These are phyloP conservation scores for Lactarius tabidus DNA, from an alignment of 768 basidiomycete species.

Conservation along the genomic window DNA sequence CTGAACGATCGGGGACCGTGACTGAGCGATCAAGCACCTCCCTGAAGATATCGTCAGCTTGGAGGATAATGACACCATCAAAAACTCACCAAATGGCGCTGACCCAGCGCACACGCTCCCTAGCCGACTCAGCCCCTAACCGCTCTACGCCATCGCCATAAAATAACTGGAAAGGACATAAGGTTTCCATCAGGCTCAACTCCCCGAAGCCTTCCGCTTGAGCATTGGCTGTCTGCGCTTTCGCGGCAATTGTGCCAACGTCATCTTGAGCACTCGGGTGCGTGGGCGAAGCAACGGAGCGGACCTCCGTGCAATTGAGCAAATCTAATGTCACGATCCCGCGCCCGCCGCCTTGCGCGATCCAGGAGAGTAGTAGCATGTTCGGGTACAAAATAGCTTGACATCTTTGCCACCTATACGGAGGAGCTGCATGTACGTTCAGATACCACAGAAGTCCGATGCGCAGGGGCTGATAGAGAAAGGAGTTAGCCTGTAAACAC, in stretches of 20 bases:
- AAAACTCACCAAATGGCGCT: conserved; percentile 76
- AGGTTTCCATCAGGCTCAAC: conserved; percentile 55
- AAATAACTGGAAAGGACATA: conserved; percentile 88
- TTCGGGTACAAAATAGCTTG: conserved; percentile 81
- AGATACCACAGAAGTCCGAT: conserved; percentile 88
- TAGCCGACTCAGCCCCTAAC: conserved; percentile 80
- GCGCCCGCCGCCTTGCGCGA: conserved; percentile 74
- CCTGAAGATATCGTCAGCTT: conserved; percentile 41
- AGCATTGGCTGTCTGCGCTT: conserved; percentile 48
- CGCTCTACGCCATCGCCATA: conserved; percentile 89
- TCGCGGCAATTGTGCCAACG: conserved; percentile 81
- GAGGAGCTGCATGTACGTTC: conserved; percentile 80
- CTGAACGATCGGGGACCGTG: conserved; percentile 45
- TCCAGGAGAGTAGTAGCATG: conserved; percentile 83
- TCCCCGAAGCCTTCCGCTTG: conserved; percentile 38
- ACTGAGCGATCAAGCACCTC: conserved; percentile 70
- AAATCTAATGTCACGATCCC: conserved; percentile 86
- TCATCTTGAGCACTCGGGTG: conserved; percentile 82
- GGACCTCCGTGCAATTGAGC: conserved; percentile 81
- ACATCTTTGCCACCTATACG: conserved; percentile 77
- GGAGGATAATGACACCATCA: not conserved
- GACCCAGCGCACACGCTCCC: conserved; percentile 88
- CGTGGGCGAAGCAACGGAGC: conserved; percentile 73
- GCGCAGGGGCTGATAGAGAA: conserved; percentile 64
- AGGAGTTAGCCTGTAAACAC: conserved; percentile 18